Evolutionary conservation across 768 basidiomycete species (phyloP), one percentile per base, ranked within the genome.

Genomic region (Pleurotus sapidus): DNA sequence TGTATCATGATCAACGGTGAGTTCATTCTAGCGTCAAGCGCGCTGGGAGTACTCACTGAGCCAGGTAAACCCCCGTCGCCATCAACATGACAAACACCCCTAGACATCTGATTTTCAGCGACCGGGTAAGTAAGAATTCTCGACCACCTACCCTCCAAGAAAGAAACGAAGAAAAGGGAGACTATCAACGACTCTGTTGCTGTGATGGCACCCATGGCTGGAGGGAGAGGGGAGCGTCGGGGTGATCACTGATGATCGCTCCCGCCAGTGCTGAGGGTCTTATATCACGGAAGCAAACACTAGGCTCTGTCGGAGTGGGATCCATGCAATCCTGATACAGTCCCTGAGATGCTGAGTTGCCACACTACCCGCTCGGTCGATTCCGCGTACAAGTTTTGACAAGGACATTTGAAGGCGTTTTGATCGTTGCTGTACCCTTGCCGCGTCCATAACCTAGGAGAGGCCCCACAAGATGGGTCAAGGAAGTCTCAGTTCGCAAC

Each of bases 281-380:
- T 54, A 39, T 54, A 54, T 54, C 34, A 38, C 51, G 51, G 51
- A 54, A 54, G 51, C 51, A 54, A 54, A 54, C 37, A 11, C 51
- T 50, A 17, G 27, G n/a, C 49, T 50, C 27, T 14, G 39, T 53
- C 37, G 34, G 51, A 53, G 38, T 54, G n/a, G 39, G 42, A 42
- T 39, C 34, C 23, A 12, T 51, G 37, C 30, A 51, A 20, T 20
- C 20, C 20, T 20, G 20, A 34, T 34, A 11, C 9, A 34, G 30
- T 34, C 37, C 37, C 51, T 39, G 40, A 38, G 51, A 39, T 40
- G 37, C 39, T 18, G 23, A 20, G 38, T 40, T 23, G 27, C 49
- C 49, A 50, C 30, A 34, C 30, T 34, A 50, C 49, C 49, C 49
- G 34, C 23, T 50, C 49, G 49, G 49, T 38, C 49, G 49, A 34